Conservation (phyloP, 371 early-diverging fungal genomes). For the Mucor sp. region DNA sequence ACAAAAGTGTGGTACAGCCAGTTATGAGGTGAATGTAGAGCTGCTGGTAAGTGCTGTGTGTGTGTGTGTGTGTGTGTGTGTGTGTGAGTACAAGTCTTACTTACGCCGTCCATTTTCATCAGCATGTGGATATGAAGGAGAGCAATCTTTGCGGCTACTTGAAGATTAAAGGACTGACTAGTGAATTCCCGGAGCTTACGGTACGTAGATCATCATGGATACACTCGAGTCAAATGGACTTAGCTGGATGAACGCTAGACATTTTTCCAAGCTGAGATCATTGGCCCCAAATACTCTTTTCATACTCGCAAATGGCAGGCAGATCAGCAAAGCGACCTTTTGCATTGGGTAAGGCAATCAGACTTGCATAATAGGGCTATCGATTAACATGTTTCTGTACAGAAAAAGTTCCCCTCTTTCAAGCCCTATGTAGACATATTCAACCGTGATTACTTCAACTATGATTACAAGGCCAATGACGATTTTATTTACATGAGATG, state of each 20-base stretch:
- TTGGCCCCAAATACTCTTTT: conserved; percentile 77
- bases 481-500: conserved; percentile 95
- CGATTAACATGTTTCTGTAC: neutral
- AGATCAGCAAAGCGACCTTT: conserved; percentile 66
- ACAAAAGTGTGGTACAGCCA: conserved; percentile 63
- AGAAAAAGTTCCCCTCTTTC: conserved; percentile 73
- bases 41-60: conserved; percentile 55
- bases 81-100: neutral
- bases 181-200: conserved; percentile 74
- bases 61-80: neutral
- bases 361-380: neutral
- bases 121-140: conserved; percentile 72
- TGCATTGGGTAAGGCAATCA: conserved; percentile 74
- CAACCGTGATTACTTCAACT: conserved; percentile 68
- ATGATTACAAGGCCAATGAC: conserved; percentile 63
- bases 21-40: conserved; percentile 71
- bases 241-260: conserved; percentile 36
- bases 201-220: conserved; percentile 11
- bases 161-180: conserved; percentile 74
- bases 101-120: neutral
- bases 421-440: conserved; percentile 60
- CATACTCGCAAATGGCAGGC: conserved; percentile 88
- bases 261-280: conserved; percentile 79
- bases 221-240: neutral
- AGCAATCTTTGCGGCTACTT: conserved; percentile 76